phyloP scores from a whole-genome alignment of 768 basidiomycete species.

The Auriscalpium microsporum region DNA sequence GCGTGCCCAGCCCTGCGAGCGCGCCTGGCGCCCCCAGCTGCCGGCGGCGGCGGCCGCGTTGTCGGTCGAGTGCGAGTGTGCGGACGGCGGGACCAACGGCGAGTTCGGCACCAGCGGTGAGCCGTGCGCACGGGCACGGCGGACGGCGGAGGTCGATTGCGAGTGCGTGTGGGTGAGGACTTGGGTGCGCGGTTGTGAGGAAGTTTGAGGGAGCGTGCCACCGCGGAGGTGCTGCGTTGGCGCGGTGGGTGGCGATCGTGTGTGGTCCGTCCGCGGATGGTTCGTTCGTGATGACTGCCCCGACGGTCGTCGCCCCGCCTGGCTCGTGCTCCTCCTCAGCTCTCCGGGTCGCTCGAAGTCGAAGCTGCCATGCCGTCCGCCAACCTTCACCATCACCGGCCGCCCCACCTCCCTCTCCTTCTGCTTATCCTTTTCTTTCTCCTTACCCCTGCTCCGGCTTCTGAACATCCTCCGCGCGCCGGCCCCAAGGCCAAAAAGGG shows the following conservation, averaged over 20 bases:
- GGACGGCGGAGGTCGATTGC: slow-evolving; percentile 7
- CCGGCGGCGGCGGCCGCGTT: slow-evolving; percentile 7
- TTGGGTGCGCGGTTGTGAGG: slow-evolving; percentile 5
- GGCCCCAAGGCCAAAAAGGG: slow-evolving; percentile 22
- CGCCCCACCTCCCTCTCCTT: not conserved
- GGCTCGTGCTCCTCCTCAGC: slow-evolving; percentile 8
- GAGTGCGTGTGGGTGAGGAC: slow-evolving; percentile 4
- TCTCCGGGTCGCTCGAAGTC: slow-evolving; percentile 8
- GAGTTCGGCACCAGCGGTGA: slow-evolving; percentile 2
- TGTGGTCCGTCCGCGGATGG: not conserved
- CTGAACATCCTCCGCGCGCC: slow-evolving; percentile 11
- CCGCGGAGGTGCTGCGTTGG: slow-evolving; percentile 2
- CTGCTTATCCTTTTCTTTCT: slow-evolving; percentile 17
- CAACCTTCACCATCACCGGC: slow-evolving; percentile 6
- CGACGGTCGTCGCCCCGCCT: not conserved
- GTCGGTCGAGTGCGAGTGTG: slow-evolving; percentile 9
- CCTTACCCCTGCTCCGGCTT: slow-evolving; percentile 1
- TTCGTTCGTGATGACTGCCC: too few species aligned
- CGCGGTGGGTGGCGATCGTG: slow-evolving; percentile 2
- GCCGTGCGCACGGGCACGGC: not conserved
- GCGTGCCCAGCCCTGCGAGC: slow-evolving; percentile 11
- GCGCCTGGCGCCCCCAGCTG: slow-evolving; percentile 8
- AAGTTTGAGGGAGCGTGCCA: not conserved
- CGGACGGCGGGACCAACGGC: slow-evolving; percentile 7
- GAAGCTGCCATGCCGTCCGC: slow-evolving; percentile 2